These are phyloP conservation scores for Mycosphaerella sp. DNA, from an alignment of 2,329 filamentous ascomycete species.

Conservation along the genomic window DNA sequence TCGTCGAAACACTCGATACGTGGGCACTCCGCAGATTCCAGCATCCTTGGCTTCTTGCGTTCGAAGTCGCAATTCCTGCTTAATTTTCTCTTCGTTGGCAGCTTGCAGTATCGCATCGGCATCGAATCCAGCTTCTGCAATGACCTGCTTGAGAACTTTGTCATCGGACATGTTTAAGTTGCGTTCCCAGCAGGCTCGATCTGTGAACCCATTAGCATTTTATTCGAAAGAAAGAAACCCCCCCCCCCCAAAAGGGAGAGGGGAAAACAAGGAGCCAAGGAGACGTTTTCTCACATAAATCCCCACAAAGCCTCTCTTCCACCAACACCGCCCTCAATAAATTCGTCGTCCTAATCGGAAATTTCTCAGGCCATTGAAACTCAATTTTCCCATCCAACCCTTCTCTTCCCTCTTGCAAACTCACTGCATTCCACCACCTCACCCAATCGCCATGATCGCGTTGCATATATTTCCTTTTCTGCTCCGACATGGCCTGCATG, in stretches of 20 bases:
- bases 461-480: constrained; percentile 18
- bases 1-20: constrained; percentile 20
- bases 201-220: neutral
- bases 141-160: constrained; percentile 16
- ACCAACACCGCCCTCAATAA: constrained; percentile 17
- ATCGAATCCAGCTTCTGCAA: constrained; percentile 18
- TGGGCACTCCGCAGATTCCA: constrained; percentile 22
- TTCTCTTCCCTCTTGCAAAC: constrained; percentile 15
- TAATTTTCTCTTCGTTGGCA: constrained; percentile 16
- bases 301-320: constrained; percentile 14
- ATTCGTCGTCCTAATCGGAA: constrained; percentile 21
- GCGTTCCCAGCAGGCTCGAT: constrained; percentile 24
- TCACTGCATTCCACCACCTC: constrained; percentile 24
- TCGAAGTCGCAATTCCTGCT: constrained; percentile 18
- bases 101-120: constrained; percentile 9
- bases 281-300: constrained; percentile 13
- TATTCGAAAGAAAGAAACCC: too few relatives aligned
- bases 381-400: constrained; percentile 15
- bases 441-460: constrained; percentile 22
- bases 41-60: constrained; percentile 20
- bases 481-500: constrained; percentile 17
- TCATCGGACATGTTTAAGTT: constrained; percentile 23
- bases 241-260: too few relatives aligned
- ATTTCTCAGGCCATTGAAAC: constrained; percentile 22
- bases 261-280: too few relatives aligned